Evolutionary conservation across 306 rosid species (phyloP), one percentile per base, ranked within the genome.

Genomic region (Myrica gale): DNA sequence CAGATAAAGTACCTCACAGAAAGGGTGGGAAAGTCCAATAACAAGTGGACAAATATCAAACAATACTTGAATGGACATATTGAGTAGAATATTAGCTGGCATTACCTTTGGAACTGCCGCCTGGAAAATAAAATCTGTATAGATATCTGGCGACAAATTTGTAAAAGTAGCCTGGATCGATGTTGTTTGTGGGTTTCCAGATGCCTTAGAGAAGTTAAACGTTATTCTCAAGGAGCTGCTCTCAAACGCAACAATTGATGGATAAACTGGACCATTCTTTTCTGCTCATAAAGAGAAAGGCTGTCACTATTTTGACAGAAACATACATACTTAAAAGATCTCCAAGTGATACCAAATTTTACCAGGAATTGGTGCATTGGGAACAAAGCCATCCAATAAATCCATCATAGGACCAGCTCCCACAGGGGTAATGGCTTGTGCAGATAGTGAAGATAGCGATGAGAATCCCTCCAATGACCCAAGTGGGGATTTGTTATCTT

Each of bases 91-190:
- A 15, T 47, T 67, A 74, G 60, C 76, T 46, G 57, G 72, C 74
- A 43, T 82, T 89, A 92, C 99, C 99, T 96, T 96, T 3, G 99
- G 99, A 84, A 95, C 98, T 45, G 99, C 99, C 19, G 99, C 98
- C 88, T 92, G 99, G 87, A 95, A 95, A 87, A 92, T 85, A 76
- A 95, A 95, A 86, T 89, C 92, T 61, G 98, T 61, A 69, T 81
- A 90, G 74, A 74, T 66, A 81, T 73, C 83, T 37, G 91, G 54
- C 37, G 98, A 84, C 88, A 92, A 87, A 85, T 95, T 95, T 4
- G 78, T 82, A 79, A 92, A 89, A 39, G 91, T 84, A 70, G 99
- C 96, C 81, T 88, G 84, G 42, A 95, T 86, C 68, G 74, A 39
- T 75, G 97, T 92, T 66, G 90, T 87, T 83, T 95, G 97, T 77